A percentile compares a stretch with the other conserved stretches of the same genome.
These are phyloP conservation scores for Aspergillus unguis DNA, from an alignment of 2,329 filamentous ascomycete species.

Conservation along the genomic window DNA sequence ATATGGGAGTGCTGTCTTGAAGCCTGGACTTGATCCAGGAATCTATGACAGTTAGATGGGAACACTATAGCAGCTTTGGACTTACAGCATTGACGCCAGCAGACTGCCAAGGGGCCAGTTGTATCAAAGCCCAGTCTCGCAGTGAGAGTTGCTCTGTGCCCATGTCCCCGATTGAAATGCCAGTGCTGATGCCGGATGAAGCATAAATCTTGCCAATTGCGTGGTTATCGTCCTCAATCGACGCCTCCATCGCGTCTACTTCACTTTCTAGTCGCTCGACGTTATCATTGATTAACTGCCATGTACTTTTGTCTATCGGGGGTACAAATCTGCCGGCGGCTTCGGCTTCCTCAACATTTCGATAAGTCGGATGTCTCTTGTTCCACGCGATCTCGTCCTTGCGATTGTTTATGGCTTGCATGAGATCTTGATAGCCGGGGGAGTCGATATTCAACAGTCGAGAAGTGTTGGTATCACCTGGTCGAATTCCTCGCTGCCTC, in stretches of 20 bases:
- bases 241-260: background rate
- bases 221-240: background rate
- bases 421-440: background rate
- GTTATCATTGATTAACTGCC: background rate
- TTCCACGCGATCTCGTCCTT: background rate
- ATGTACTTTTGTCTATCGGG: background rate
- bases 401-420: background rate
- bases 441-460: background rate
- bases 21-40: too few species aligned
- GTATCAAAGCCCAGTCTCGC: conserved; percentile 2
- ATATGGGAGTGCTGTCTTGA: too few species aligned
- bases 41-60: too few species aligned
- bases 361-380: background rate
- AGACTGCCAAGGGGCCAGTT: background rate
- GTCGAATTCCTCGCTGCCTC: background rate
- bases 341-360: background rate
- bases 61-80: too few species aligned
- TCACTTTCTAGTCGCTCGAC: background rate
- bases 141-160: background rate
- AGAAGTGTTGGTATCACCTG: background rate
- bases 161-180: background rate
- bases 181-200: background rate
- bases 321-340: background rate
- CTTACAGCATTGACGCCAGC: too few species aligned
- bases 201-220: background rate